These are phyloP conservation scores for Hypoxylon sp. DNA, from an alignment of 2,329 filamentous ascomycete genomes.

Conservation along the genomic window DNA sequence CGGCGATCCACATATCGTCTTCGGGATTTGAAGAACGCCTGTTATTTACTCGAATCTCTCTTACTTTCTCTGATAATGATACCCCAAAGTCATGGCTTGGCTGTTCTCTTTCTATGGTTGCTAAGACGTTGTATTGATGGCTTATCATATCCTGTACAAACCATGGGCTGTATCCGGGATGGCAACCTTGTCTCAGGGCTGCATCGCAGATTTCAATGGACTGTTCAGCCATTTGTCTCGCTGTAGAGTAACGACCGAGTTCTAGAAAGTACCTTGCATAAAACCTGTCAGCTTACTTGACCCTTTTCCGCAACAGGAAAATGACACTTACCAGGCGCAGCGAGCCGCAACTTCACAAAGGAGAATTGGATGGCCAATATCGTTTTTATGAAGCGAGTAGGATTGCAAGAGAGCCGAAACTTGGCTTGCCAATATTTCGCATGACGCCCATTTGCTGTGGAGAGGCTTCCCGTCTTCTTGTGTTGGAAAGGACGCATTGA, in stretches of 20 bases:
- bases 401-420: slow-evolving; percentile 1
- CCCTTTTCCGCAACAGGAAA: no score
- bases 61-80: slow-evolving; percentile 3
- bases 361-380: slow-evolving; percentile 2
- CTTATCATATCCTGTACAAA: slow-evolving; percentile 7
- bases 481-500: slow-evolving; percentile 11
- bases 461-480: slow-evolving; percentile 12
- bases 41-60: neutral
- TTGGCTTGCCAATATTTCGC: slow-evolving; percentile 5
- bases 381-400: neutral
- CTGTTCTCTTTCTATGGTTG: slow-evolving; percentile 6
- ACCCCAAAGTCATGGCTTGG: neutral
- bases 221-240: slow-evolving; percentile 7
- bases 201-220: neutral
- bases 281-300: neutral
- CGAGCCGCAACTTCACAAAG: slow-evolving; percentile 10
- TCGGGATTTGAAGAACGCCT: neutral
- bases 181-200: neutral
- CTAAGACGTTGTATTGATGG: slow-evolving; percentile 4
- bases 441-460: slow-evolving; percentile 7
- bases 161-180: neutral
- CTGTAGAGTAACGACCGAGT: slow-evolving; percentile 1
- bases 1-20: slow-evolving; percentile 12
- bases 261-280: slow-evolving; percentile 8
- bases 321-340: slow-evolving; percentile 2